Percentiles rank a stretch among this genome's conserved stretches.
These are phyloP conservation scores for Mariannaea elegans DNA, from an alignment of 2,329 filamentous ascomycete genomes.

Conservation along the genomic window DNA sequence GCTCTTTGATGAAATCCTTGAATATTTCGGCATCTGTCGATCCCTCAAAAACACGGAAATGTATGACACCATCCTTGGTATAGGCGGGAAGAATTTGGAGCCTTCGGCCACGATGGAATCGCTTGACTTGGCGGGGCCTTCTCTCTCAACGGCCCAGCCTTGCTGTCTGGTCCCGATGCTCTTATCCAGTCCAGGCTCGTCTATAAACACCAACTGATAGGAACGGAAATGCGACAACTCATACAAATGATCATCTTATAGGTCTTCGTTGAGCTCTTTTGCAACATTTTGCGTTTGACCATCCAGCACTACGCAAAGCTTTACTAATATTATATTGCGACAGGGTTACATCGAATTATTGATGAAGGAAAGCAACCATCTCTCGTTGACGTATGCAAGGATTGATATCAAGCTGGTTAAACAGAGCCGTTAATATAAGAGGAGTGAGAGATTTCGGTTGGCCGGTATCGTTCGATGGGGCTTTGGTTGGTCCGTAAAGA, in stretches of 20 bases:
- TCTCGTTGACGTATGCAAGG: not conserved
- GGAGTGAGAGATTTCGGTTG: not conserved
- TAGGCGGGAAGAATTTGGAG: slow-evolving; percentile 43
- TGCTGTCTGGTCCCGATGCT: slow-evolving; percentile 43
- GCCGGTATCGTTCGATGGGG: slow-evolving; percentile 1
- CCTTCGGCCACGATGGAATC: slow-evolving; percentile 34
- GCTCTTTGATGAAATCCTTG: slow-evolving; percentile 43
- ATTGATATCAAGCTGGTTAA: not conserved
- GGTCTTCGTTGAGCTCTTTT: too few relatives aligned
- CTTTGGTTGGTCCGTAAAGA: not conserved
- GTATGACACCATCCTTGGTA: slow-evolving; percentile 37
- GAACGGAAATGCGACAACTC: too few relatives aligned
- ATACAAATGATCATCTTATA: too few relatives aligned
- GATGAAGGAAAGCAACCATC: not conserved
- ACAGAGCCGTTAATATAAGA: not conserved
- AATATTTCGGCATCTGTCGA: slow-evolving; percentile 40
- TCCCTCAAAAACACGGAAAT: slow-evolving; percentile 39
- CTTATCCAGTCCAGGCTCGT: slow-evolving; percentile 49
- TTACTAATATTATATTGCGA: too few relatives aligned
- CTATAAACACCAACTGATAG: slow-evolving; percentile 47
- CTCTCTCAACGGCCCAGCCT: slow-evolving; percentile 45
- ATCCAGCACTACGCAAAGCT: too few relatives aligned
- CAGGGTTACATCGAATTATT: too few relatives aligned
- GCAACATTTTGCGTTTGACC: too few relatives aligned
- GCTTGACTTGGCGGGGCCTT: slow-evolving; percentile 35